Base-by-base conservation (phyloP, 2,329 filamentous ascomycete genomes). In the Scopulariopsis brevicaulis region DNA sequence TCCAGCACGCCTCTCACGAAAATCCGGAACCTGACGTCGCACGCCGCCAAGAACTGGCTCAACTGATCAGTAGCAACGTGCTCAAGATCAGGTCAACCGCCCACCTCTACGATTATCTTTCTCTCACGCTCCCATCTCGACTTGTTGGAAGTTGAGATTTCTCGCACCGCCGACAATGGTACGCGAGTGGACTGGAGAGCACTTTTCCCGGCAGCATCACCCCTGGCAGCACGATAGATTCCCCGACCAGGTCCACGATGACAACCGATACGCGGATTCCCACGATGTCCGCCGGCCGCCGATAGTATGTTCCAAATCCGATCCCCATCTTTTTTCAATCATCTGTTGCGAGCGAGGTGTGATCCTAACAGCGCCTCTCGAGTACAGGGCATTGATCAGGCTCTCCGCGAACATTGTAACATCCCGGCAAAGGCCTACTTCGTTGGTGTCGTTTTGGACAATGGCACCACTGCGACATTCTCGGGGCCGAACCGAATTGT, bases 371-470 rank as follows among this genome's bases (percentile, higher is more conserved):
- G 25, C 46, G 40, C n/a, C 15, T 46, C 55, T 35, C 24, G 24
- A 28, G 7, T 35, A 25, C 59, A 80, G 77, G 69, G 77, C 63
- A 79, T 83, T 37, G 74, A 75, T 37, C 73, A 75, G 60, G 79
- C 77, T 28, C 68, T 84, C 12, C 71, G 76, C 18, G 74, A 79
- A 54, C 71, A 78, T 48, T 82, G 79, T 62, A 73, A 74, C 43
- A 79, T 83, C 53, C 73, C 76, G 1, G 75, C 74, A 12, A 73
- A 74, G 56, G 70, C 71, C 60, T 83, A 77, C 64, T 82, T 83
- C 61, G 70, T 83, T 37, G 78, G 76, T 12, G 74, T 74, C 1
- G 68, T 80, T 48, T 69, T 73, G 40, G 76, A 80, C 32, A 76
- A 79, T 59, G 77, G 77, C 22, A 70, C 71, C 18, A 64, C 71